Conservation (phyloP, 495 filamentous ascomycete genomes). For the Aeminium ludgeri region DNA sequence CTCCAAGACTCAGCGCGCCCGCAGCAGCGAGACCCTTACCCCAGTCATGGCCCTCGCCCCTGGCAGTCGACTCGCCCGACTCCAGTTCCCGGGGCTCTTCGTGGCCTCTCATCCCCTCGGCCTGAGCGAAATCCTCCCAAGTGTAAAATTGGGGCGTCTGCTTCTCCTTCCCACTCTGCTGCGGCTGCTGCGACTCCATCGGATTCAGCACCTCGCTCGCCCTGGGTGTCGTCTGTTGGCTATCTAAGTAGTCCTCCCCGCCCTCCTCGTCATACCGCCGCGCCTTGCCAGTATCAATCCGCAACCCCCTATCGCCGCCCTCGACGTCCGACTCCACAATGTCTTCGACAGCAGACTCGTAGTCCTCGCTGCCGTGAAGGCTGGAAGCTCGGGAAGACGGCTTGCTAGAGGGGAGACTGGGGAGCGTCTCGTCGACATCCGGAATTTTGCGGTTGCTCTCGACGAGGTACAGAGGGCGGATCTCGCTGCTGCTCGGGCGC, state of each 20-base stretch:
- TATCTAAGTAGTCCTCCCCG: slow-evolving; percentile 19
- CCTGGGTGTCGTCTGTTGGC: slow-evolving; percentile 23
- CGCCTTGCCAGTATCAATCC: slow-evolving; percentile 8
- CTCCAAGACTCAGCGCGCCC: too few species aligned
- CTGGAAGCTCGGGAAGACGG: slow-evolving; percentile 20
- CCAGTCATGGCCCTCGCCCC: too few species aligned
- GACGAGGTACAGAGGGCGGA: slow-evolving; percentile 27
- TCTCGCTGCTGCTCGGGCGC: slow-evolving; percentile 19
- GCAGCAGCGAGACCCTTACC: too few species aligned
- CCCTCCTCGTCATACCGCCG: slow-evolving; percentile 5
- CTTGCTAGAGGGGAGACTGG: slow-evolving; percentile 22
- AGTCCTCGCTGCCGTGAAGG: slow-evolving; percentile 23
- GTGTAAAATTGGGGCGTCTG: slow-evolving; percentile 15
- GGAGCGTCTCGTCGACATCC: slow-evolving; percentile 24
- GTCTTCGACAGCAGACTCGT: slow-evolving; percentile 23
- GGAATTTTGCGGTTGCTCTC: slow-evolving; percentile 25
- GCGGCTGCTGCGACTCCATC: neutral
- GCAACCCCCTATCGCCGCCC: slow-evolving; percentile 1
- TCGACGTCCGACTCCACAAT: neutral
- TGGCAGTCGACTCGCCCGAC: too few species aligned
- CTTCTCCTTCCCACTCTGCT: neutral
- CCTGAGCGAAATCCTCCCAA: slow-evolving; percentile 15
- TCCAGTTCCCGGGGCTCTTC: too few species aligned
- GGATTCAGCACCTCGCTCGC: slow-evolving; percentile 8
- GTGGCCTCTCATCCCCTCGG: slow-evolving; percentile 7